These are phyloP conservation scores for Solanum piurae DNA, from an alignment of 257 asterid genomes.

Conservation along the genomic window DNA sequence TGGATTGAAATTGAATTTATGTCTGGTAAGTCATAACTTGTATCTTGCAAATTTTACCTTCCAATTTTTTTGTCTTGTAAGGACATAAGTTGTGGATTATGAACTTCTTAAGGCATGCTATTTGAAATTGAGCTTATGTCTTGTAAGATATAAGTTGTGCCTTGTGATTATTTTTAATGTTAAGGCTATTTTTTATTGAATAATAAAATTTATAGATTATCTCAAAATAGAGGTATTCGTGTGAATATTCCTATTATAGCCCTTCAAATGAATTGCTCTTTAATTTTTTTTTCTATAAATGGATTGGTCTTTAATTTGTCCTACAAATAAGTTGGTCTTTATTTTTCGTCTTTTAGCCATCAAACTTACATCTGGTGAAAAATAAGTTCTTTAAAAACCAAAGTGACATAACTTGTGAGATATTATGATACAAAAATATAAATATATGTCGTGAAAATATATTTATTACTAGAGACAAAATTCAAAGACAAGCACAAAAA, in stretches of 20 bases:
- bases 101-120: not conserved
- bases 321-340: too few relatives aligned
- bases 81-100: not conserved
- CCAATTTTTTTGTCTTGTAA: too few relatives aligned
- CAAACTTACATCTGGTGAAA: not conserved
- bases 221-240: not conserved
- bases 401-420: fast-evolving
- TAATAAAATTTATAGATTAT: too few relatives aligned
- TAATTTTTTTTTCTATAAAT: too few relatives aligned
- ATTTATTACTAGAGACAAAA: too few relatives aligned
- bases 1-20: not conserved
- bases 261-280: not conserved
- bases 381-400: too few relatives aligned
- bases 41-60: not conserved
- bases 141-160: not conserved
- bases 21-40: not conserved
- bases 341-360: not conserved
- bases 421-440: too few relatives aligned
- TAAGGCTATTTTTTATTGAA: not conserved
- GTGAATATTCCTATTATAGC: not conserved
- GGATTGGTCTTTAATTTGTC: not conserved
- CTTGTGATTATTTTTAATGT: not conserved
- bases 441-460: fast-evolving
- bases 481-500: too few relatives aligned
- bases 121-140: not conserved